Evolutionary conservation across 1,284 basidiomycete species (phyloP).

Genomic region (Veloporphyrellus conicus): DNA sequence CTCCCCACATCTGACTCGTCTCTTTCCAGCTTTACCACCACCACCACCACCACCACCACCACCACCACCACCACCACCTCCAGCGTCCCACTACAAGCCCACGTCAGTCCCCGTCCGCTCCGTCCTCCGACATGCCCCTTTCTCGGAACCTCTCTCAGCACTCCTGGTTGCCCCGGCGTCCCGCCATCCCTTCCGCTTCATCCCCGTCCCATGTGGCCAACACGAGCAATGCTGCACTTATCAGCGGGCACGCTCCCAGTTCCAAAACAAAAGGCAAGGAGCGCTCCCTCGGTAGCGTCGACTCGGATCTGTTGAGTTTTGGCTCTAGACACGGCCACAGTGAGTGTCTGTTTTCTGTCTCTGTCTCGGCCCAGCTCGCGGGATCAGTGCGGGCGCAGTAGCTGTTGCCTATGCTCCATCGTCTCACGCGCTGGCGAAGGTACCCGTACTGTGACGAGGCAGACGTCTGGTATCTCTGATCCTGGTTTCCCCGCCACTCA

Average conservation of each 20-base stretch:
- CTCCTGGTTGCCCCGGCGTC: slow-evolving; percentile 24
- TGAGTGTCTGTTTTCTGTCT: slow-evolving; percentile 10
- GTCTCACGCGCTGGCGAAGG: too few relatives aligned
- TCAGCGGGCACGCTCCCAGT: neutral
- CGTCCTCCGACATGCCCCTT: slow-evolving; percentile 10
- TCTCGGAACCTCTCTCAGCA: slow-evolving; percentile 6
- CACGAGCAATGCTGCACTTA: neutral
- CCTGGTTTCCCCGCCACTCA: slow-evolving; percentile 9
- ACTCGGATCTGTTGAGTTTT: slow-evolving; percentile 4
- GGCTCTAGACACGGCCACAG: slow-evolving; percentile 8
- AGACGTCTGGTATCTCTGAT: neutral
- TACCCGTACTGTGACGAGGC: slow-evolving; percentile 4
- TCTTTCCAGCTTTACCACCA: slow-evolving; percentile 14
- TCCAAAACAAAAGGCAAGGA: slow-evolving; percentile 18
- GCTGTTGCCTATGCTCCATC: neutral
- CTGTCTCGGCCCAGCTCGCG: neutral
- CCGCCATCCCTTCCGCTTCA: slow-evolving; percentile 10
- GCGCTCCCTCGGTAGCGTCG: slow-evolving; percentile 5
- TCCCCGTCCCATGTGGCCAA: slow-evolving; percentile 3
- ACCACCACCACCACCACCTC: too few relatives aligned
- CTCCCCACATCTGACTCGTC: slow-evolving; percentile 9
- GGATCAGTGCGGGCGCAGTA: slow-evolving; percentile 6
- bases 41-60: slow-evolving; percentile 1
- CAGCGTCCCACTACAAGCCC: slow-evolving; percentile 9
- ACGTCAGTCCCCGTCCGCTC: too few relatives aligned